Conservation (phyloP, 441 rosid genomes). For the Pelargonium citronellum region DNA sequence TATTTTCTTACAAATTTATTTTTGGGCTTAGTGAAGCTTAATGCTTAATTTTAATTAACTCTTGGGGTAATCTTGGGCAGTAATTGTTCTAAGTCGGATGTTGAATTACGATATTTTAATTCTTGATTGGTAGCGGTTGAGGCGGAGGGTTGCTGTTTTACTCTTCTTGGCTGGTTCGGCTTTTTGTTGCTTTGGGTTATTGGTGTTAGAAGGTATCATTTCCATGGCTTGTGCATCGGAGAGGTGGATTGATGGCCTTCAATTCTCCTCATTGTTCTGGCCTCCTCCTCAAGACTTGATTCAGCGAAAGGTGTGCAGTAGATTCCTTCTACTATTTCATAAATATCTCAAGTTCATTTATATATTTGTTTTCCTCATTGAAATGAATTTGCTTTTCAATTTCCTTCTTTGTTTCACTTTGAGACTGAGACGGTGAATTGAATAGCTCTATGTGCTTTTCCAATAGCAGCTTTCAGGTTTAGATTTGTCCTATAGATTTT, state of each 20-base stretch:
- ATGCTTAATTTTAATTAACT: conserved; percentile 20
- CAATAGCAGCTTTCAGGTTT: neutral
- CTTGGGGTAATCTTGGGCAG: conserved; percentile 26
- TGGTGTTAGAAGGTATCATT: conserved; percentile 15
- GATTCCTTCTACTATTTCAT: neutral
- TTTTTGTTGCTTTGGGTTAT: conserved; percentile 13
- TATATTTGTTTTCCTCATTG: neutral
- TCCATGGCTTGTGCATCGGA: conserved; percentile 66
- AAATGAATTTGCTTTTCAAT: neutral
- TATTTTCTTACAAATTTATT: neutral
- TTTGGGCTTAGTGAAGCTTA: conserved; percentile 8
- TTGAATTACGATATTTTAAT: conserved; percentile 48
- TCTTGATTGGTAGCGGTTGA: conserved; percentile 49
- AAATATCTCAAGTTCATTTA: neutral
- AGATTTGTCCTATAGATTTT: neutral
- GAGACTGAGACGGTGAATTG: neutral
- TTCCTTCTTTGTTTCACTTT: conserved; percentile 3
- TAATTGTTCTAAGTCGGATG: conserved; percentile 28
- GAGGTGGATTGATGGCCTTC: conserved; percentile 95
- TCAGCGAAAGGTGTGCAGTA: conserved; percentile 60
- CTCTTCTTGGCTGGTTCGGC: conserved; percentile 11
- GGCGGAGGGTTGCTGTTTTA: conserved; percentile 7
- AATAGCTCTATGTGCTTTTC: neutral
- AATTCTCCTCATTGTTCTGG: conserved; percentile 80
- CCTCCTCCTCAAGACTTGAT: conserved; percentile 76